Base-by-base conservation (phyloP, 192 early-diverging fungal genomes). In the Podila horticola region DNA sequence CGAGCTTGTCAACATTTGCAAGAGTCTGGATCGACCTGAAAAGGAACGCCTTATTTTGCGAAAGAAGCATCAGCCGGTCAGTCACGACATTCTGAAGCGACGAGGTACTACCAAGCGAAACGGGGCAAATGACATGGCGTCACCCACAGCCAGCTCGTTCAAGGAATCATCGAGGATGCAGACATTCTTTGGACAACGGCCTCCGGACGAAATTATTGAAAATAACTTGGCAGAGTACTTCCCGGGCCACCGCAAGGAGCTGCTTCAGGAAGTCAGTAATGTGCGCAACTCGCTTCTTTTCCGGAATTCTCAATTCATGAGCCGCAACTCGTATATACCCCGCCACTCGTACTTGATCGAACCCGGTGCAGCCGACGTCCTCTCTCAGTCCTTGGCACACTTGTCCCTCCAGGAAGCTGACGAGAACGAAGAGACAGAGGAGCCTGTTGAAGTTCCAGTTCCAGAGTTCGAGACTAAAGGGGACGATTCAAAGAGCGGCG, bases 181-280 rank as follows among this genome's bases (percentile, higher is more conserved):
- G 48, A 90, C 92, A 50, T 96, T 98, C 81, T 96, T 99, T 82
- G 97, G 96, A 36, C 96, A 98, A 79, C 92, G 98, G 12, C 98
- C 98, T 12, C 95, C 94, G 0, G 95, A 95, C 13, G 96, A 98
- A 82, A 86, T 95, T 49, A 97, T 99, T 77, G 94, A 93, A 29
- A 93, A 93, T 69, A 94, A 98, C 68, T 88, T 99, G 45, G 89
- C 92, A 61, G 92, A 95, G 69, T 99, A 94, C 82, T 99, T 99
- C 79, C 97, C 97, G 3, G 84, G 84, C 17, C 84, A 85, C 66
- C 69, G 77, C 74, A 83, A 85, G 50, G 86, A 82, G 58, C 62
- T 74, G 11, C 62, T 83, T 57, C 59, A 75, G 38, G 75, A 74
- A 33, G 68, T 82, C 75, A 72, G 67, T 62, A 69, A 75, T 72